Conservation (phyloP, 192 early-diverging fungal genomes). For the Rhizophagus sp. region DNA sequence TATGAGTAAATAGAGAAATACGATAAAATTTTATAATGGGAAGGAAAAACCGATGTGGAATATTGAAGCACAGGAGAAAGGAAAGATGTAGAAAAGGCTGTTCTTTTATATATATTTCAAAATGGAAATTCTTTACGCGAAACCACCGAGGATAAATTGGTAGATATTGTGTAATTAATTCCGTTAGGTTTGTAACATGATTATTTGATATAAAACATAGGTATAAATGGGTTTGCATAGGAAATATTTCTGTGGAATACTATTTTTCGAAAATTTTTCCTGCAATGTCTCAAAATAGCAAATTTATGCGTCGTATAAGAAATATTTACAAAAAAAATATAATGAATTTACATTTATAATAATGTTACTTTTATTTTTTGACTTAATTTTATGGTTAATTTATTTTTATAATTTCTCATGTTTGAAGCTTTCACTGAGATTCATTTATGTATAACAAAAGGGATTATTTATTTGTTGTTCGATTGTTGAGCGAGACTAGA, state of each 20-base stretch:
- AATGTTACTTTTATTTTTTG: too few species aligned
- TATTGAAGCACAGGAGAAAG: too few species aligned
- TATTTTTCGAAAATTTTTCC: not conserved
- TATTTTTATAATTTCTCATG: too few species aligned
- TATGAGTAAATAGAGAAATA: not conserved
- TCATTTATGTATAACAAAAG: not conserved
- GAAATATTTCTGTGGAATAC: not conserved
- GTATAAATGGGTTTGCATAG: not conserved
- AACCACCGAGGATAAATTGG: not conserved
- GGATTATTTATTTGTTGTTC: not conserved
- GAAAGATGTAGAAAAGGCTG: not conserved
- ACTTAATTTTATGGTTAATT: too few species aligned
- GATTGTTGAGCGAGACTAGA: not conserved
- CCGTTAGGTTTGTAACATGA: not conserved
- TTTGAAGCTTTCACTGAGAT: not conserved
- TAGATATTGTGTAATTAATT: not conserved
- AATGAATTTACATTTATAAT: too few species aligned
- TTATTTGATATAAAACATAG: too few species aligned
- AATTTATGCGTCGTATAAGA: too few species aligned
- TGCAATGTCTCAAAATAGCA: not conserved
- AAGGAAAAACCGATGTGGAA: not conserved
- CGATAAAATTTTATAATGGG: too few species aligned
- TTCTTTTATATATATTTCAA: not conserved
- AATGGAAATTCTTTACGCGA: not conserved
- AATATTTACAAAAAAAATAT: too few species aligned